phyloP scores from a whole-genome alignment of 495 filamentous ascomycete genomes.

The Aspergillus kassunensis region DNA sequence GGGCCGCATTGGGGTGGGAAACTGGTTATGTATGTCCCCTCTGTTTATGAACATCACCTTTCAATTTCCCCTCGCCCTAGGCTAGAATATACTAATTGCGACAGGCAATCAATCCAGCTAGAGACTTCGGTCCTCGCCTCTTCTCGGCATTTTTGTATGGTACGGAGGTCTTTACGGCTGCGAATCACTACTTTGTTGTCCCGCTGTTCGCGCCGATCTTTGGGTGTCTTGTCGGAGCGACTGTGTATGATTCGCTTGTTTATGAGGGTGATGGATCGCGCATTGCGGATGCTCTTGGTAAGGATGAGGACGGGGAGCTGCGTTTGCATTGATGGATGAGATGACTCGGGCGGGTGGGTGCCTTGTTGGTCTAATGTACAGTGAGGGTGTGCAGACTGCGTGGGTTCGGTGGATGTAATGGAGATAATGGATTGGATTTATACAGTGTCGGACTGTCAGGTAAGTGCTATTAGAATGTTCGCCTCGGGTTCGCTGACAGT shows the following conservation, averaged over 20 bases:
- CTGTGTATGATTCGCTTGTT: constrained; percentile 26
- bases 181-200: constrained; percentile 32
- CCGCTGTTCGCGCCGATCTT: constrained; percentile 30
- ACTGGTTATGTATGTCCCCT: constrained; percentile 33
- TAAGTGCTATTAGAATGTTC: too few species aligned
- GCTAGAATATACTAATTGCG: neutral
- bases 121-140: constrained; percentile 33
- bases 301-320: constrained; percentile 24
- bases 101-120: constrained; percentile 33
- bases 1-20: constrained; percentile 34
- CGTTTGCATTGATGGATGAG: constrained; percentile 21
- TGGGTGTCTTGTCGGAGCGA: constrained; percentile 30
- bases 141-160: constrained; percentile 37
- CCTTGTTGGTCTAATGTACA: too few species aligned
- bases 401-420: too few species aligned
- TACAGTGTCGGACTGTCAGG: too few species aligned
- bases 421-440: too few species aligned
- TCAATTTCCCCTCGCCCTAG: too few species aligned
- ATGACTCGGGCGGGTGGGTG: too few species aligned
- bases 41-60: too few species aligned
- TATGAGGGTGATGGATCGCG: constrained; percentile 34
- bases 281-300: constrained; percentile 28
- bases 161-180: constrained; percentile 29
- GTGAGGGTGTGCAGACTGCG: too few species aligned
- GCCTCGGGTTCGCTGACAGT: too few species aligned